Evolutionary conservation across 768 basidiomycete species (phyloP), one percentile per base, ranked within the genome.

Genomic region (Candolleomyces efflorescens): DNA sequence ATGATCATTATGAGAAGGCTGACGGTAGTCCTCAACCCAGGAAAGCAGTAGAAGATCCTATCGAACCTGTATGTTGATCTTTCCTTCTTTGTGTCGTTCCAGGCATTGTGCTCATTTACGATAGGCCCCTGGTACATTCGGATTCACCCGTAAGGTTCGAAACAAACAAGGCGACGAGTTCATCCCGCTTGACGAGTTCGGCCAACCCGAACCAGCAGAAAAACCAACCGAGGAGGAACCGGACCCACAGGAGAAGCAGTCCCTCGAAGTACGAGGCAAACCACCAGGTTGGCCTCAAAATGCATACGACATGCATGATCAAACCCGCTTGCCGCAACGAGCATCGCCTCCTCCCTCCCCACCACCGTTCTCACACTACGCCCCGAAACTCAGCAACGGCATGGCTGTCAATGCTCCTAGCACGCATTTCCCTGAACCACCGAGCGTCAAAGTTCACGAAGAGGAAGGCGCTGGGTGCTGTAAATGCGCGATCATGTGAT

Each of bases 401-500:
- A 23, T 60, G 36, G 2, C 53, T 60, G 24, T 53, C 44, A 20
- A 52, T 48, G 44, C 6, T 20, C n/a, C 17, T 23, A 36, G 13
- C 39, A 23, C n/a, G 62, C 44, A 68, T 53, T 32, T 32, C 32
- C 27, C 55, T 17, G 38, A 43, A 15, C 43, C 53, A 64, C 47
- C 59, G 70, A 55, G 67, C 66, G 36, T 64, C 27, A 62, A 68
- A 43, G 65, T 26, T 15, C 81, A 84, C 36, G 82, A 86, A 6
- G 80, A 78, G 13, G 68, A 65, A 1, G 75, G 70, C 32, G 81
- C 76, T 27, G 85, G 87, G 39, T 92, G 90, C 67, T 92, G 90
- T 78, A 89, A 86, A 73, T 92, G 90, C 73, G 73, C 89, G 63
- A 80, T 92, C 69, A 92, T 92, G 90, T 92, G 83, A 90, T 60